Base-by-base conservation (phyloP, 1,284 basidiomycete species). In the Apiotrichum domesticum region DNA sequence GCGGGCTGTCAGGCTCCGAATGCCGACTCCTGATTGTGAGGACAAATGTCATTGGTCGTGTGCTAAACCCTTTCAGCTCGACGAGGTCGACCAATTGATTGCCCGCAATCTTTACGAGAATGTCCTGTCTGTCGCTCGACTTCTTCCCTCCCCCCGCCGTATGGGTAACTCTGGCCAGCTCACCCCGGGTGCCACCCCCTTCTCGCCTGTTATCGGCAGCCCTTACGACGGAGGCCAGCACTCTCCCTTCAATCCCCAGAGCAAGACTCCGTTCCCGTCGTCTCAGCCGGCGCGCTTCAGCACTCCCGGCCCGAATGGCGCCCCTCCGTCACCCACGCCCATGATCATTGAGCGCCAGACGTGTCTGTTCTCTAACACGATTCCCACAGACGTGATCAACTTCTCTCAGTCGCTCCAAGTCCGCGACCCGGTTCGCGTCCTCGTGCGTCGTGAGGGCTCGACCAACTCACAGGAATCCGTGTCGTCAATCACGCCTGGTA, bases 71-170 rank as follows among this genome's bases (percentile, higher is more conserved):
- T 37, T n/a, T 2, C 54, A 73, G 69, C 82, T 98, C 15, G 95
- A 98, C 70, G 95, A 98, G 72, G 94, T 97, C 43, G 95, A 98
- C 72, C 96, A 98, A 73, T 79, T 98, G 62, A 96, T 98, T 70
- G 72, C 95, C 7, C 85, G 95, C 54, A 98, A 98, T 72, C 78
- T 98, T 56, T 91, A 96, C 66, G 95, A 98, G 57, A 90, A 88
- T 70, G 94, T 98, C 29, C 87, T 91, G 74, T 89, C 85, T 65
- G 88, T 98, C 66, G 88, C 94, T 65, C 90, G 92, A 61, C 79
- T 94, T 43, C 80, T 98, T 15, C 95, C 94, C 15, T 82, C 87
- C 9, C 87, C 91, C 37, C 83, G 87, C n/a, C 85, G 85, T 52
- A 85, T 86, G 58, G 61, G 58, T 33, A 37, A 37, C 29, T 14